Conservation (phyloP, 768 basidiomycete species). For the Vararia minispora region DNA sequence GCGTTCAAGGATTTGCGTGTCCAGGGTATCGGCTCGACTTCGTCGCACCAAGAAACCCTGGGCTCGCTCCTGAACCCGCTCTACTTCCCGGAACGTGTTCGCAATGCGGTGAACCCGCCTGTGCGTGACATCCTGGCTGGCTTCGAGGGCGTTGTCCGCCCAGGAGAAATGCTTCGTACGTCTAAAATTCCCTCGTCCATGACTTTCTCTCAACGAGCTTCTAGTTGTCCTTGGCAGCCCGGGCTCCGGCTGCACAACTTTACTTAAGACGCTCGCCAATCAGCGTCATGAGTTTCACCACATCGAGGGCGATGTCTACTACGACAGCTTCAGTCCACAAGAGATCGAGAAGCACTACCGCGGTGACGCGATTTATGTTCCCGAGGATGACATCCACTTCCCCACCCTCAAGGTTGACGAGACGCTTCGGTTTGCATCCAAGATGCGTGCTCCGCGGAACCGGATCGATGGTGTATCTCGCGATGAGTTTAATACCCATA, state of each 20-base stretch:
- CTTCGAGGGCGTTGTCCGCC: constrained; percentile 45
- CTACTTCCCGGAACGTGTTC: constrained; percentile 31
- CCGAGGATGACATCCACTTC: constrained; percentile 82
- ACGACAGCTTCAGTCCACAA: constrained; percentile 62
- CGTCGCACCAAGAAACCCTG: constrained; percentile 46
- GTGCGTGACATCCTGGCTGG: constrained; percentile 41
- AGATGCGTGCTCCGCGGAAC: constrained; percentile 52
- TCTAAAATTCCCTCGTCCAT: constrained; percentile 11
- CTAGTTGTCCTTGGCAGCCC: constrained; percentile 79
- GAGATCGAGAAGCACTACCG: constrained; percentile 56
- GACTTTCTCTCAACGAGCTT: not conserved
- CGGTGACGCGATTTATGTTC: constrained; percentile 73
- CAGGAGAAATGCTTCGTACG: constrained; percentile 64
- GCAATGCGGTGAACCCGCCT: constrained; percentile 44
- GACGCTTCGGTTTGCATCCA: constrained; percentile 61
- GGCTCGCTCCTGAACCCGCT: constrained; percentile 51
- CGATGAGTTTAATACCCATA: constrained; percentile 28
- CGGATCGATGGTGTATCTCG: constrained; percentile 35
- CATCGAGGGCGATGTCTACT: constrained; percentile 61
- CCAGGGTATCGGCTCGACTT: constrained; percentile 44
- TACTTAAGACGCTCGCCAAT: constrained; percentile 77
- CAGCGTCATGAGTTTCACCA: constrained; percentile 55
- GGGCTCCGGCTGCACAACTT: constrained; percentile 74
- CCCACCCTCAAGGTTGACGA: constrained; percentile 74
- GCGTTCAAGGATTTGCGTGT: constrained; percentile 48